Evolutionary conservation across 306 rosid genomes (phyloP).

Genomic region (Hylodesmum podocarpum): DNA sequence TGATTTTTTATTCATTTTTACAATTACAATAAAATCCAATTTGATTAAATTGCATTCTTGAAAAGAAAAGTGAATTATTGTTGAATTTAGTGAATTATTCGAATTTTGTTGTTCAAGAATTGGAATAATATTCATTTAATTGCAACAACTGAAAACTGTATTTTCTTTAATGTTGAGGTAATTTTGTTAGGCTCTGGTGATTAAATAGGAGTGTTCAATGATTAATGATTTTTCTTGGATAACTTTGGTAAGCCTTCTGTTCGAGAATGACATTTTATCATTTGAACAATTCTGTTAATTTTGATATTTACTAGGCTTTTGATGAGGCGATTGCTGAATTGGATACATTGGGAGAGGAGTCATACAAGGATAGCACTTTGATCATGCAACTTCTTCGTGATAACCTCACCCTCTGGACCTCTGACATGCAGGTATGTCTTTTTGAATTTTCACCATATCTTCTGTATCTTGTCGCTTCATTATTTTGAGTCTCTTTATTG

Average conservation of each 20-base stretch:
- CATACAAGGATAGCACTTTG: constrained; percentile 99
- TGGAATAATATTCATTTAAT: not conserved
- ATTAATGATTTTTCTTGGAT: not conserved
- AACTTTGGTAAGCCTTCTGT: not conserved
- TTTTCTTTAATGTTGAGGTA: constrained; percentile 13
- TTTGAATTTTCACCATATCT: not conserved
- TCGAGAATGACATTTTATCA: not conserved
- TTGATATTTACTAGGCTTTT: constrained; percentile 63
- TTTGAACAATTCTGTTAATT: not conserved
- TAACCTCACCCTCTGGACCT: constrained; percentile 98
- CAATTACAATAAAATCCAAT: not conserved
- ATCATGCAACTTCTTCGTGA: constrained; percentile 99
- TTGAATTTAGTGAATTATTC: not conserved
- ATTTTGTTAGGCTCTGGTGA: not conserved
- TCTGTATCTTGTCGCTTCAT: not conserved
- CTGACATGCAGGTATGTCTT: constrained; percentile 87
- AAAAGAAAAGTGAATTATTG: not conserved
- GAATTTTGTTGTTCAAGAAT: not conserved
- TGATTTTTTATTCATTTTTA: not conserved
- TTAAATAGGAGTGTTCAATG: not conserved
- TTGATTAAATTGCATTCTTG: not conserved
- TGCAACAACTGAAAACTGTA: not conserved
- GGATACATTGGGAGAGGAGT: constrained; percentile 98
- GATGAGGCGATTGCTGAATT: constrained; percentile 98
- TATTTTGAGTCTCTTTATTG: not conserved